These are phyloP conservation scores for Penicillium longicatenatum DNA, from an alignment of 495 filamentous ascomycete genomes.

Conservation along the genomic window DNA sequence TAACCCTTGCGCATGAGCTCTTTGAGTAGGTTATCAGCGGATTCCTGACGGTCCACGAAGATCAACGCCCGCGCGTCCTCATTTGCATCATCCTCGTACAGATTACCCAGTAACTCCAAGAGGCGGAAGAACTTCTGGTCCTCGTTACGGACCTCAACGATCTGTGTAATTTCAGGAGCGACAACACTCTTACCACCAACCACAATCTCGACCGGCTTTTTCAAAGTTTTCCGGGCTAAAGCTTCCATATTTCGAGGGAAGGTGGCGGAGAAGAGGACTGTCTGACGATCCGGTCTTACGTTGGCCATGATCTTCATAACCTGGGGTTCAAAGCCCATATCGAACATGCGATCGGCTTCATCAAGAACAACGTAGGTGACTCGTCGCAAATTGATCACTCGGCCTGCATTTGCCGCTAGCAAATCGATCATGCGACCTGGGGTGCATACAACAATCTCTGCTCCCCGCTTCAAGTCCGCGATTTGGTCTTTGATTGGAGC, in stretches of 20 bases:
- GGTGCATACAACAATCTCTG: slow-evolving; percentile 93
- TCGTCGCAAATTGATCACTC: slow-evolving; percentile 86
- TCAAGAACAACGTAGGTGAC: slow-evolving; percentile 94
- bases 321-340: slow-evolving; percentile 99
- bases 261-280: slow-evolving; percentile 93
- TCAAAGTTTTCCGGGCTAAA: slow-evolving; percentile 84
- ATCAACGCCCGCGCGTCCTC: slow-evolving; percentile 88
- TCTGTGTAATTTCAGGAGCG: slow-evolving; percentile 90
- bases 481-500: slow-evolving; percentile 98
- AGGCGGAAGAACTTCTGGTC: slow-evolving; percentile 83
- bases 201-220: slow-evolving; percentile 83
- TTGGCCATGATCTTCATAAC: slow-evolving; percentile 95
- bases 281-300: slow-evolving; percentile 88
- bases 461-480: slow-evolving; percentile 89
- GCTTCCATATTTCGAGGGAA: slow-evolving; percentile 95
- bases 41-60: slow-evolving; percentile 94
- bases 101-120: slow-evolving; percentile 81
- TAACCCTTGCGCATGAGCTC: slow-evolving; percentile 88
- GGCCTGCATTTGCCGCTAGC: slow-evolving; percentile 84
- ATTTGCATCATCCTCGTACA: slow-evolving; percentile 74
- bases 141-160: slow-evolving; percentile 85
- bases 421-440: slow-evolving; percentile 98
- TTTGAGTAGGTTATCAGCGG: slow-evolving; percentile 80
- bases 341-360: slow-evolving; percentile 98
- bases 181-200: slow-evolving; percentile 92